Base-by-base conservation (phyloP, 2,329 filamentous ascomycete genomes). In the Trichoderma pleuroti region DNA sequence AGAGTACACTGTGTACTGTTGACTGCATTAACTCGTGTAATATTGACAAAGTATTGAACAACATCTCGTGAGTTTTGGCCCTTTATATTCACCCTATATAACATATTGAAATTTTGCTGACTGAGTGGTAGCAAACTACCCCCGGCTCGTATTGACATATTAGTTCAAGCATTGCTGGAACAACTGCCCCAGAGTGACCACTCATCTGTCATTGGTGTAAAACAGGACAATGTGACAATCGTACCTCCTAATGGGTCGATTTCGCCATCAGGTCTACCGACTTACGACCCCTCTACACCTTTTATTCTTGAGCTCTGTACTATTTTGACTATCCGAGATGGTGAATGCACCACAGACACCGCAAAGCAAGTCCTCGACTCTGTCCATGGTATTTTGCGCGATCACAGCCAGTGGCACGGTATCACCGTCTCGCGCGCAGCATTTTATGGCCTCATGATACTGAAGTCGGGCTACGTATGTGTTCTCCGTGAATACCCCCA, bases 241-340 rank as follows among this genome's bases (percentile, higher is more conserved):
- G 85, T 88, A 36, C 86, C 90, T 3, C 79, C 87, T 3, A 90
- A 91, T 75, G 89, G 86, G 21, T 78, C 78, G 36, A 63, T 70
- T 18, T 60, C 69, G 10, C 59, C 74, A 5, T 67, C 76, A 4
- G 68, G 70, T 16, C 85, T 86, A 56, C 87, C 91, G 4, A 84
- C 86, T 14, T 99, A 99, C 77, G 93, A 98, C 76, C 94, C 96
- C 1, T 90, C 91, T 1, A 86, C 96, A 65, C 91, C 97, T 0
- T 99, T 97, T 77, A 87, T 97, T n/a, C 85, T 99, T 12, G 96
- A 99, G 77, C 86, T 98, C 72, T 92, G 92, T 46, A 98, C 96
- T 0, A 87, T 94, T 1, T 84, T 98, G 39, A 91, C 92, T 9
- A 85, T 97, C 11, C 87, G 92, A 70, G 92, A 97, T 76, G 84